Conservation (phyloP, 768 basidiomycete species). For the Suillus sp. region DNA sequence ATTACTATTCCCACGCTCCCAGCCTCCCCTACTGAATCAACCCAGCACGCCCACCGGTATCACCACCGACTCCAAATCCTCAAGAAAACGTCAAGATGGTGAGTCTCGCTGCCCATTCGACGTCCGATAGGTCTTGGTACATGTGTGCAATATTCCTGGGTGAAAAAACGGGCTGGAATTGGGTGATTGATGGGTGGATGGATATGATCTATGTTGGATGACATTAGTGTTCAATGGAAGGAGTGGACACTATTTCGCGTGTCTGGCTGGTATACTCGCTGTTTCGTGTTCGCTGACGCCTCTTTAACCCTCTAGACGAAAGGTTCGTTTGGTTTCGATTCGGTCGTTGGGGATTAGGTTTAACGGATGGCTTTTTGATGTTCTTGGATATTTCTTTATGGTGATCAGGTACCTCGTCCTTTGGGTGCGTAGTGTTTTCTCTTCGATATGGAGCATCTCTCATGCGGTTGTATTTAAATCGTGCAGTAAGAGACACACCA, state of each 20-base stretch:
- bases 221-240: conserved; percentile 20
- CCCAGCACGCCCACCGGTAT: conserved; percentile 14
- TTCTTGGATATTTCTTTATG: neutral
- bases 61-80: conserved; percentile 28
- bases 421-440: conserved; percentile 64
- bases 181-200: conserved; percentile 37
- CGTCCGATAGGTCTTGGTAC: conserved; percentile 14
- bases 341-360: neutral
- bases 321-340: conserved; percentile 55
- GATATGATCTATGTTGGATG: conserved; percentile 35
- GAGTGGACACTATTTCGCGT: neutral
- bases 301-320: conserved; percentile 60
- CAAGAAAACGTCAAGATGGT: conserved; percentile 48
- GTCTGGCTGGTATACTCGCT: neutral
- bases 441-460: neutral
- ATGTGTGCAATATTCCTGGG: conserved; percentile 11
- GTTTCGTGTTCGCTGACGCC: conserved; percentile 23
- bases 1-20: conserved; percentile 25
- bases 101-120: conserved; percentile 34
- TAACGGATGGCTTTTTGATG: conserved; percentile 19
- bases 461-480: conserved; percentile 8
- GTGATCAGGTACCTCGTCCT: conserved; percentile 90
- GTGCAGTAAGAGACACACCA: conserved; percentile 92
- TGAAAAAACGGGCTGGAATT: conserved; percentile 24
- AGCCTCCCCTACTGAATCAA: conserved; percentile 17